Base-by-base conservation (phyloP, 2,329 filamentous ascomycete genomes). In the Fusarium sarcochroum region DNA sequence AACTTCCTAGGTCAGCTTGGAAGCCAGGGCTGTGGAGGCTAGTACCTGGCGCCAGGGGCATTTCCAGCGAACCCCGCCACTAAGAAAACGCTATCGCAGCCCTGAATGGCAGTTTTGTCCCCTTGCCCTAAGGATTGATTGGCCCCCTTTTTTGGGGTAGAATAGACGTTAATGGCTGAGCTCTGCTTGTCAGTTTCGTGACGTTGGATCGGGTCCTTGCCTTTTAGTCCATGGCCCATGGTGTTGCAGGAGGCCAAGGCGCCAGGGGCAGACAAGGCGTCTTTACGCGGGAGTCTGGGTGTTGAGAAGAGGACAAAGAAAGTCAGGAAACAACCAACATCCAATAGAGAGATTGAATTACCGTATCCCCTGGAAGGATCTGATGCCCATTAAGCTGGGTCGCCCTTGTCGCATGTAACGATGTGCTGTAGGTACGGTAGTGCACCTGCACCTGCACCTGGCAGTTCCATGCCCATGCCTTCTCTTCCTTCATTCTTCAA, bases 321-420 rank as follows among this genome's bases (percentile, higher is more conserved):
- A 55, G 38, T 34, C 18, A 42, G 18, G 17, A 38, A 56, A 34
- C 27, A 30, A 25, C 9, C 35, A 38, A 20, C 20, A 35, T 25
- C 20, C 20, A 51, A 30, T 50, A 50, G 23, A 41, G n/a, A 41
- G 56, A 27, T 35, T 11, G 17, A n/a, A 34, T 18, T 7, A n/a
- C n/a, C n/a, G n/a, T n/a, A 27, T 58, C 38, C 51, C 66, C 52
- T 54, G 54, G 41, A 48, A 45, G 52, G 54, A 46, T 52, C 49
- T 62, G 50, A 66, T 52, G 49, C 46, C 66, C 67, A 70, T 66
- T 38, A 44, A 56, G 34, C 66, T 70, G 66, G 66, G 66, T 70
- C 46, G 58, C 62, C 66, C 66, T 64, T 56, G 66, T 55, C 48
- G 25, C 25, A 27, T 40, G 47, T 51, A 42, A 38, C 42, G 48